Evolutionary conservation across 306 rosid species (phyloP), one percentile per base, ranked within the genome.

Genomic region (Cotoneaster glaucophyllus): DNA sequence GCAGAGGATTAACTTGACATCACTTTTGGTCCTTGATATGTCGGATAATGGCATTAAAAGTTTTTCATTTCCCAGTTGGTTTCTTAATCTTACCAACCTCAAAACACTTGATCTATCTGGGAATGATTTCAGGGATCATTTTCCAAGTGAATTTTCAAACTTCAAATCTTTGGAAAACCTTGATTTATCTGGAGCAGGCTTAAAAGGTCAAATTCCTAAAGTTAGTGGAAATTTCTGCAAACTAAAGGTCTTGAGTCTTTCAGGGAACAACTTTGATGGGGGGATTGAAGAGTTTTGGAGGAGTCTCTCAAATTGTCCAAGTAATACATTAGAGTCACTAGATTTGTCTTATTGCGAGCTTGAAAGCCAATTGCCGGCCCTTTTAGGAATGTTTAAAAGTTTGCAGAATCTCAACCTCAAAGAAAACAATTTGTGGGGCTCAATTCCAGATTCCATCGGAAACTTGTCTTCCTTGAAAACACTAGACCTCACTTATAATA

Each of bases 361-460:
- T 5, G 7, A 45, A 25, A 1, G 17, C 69, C 28, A 73, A 69
- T 3, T 69, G 17, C 61, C 74, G 5, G 41, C 17, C 11, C 8
- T 59, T 7, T 48, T 48, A 4, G 61, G 61, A 3, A 48, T 69
- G 25, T 48, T 48, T 0, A 1, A 48, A 48, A 48, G 54, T 5
- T 48, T 48, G 54, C 8, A 48, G 8, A 1, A 48, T 15, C 54
- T 48, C 21, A 48, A 48, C 54, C 54, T 48, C 5, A 0, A 8
- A 13, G 19, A 0, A 4, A 48, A 48, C 54, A 3, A 11, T 10
- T 2, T 37, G n/a, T 11, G 74, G 57, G 87, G 84, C 21, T 53
- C 44, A 54, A 74, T 80, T 73, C 85, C 82, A 5, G 31, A 77
- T n/a, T 70, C 78, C 37, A 8, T 59, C 2, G 83, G 80, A 73